Conservation (phyloP, 805 yeast species). For the Saturnispora halmiae region DNA sequence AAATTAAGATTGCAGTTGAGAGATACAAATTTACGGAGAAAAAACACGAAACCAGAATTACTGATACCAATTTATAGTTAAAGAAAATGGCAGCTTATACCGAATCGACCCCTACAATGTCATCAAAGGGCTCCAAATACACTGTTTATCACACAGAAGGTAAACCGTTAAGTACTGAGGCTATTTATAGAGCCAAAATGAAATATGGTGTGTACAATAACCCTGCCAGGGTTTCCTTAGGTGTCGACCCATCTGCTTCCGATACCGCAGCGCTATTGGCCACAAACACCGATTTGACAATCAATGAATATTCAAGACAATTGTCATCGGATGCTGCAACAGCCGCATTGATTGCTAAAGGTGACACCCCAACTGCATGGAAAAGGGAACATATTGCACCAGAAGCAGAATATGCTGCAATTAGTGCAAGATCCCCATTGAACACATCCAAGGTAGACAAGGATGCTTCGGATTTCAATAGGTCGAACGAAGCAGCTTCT, state of each 20-base stretch:
- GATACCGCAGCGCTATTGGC: conserved; percentile 75
- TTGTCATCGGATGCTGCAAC: conserved; percentile 56
- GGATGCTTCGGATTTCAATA: conserved; percentile 29
- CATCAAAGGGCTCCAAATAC: conserved; percentile 25
- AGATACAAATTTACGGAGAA: too few species aligned
- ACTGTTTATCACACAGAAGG: conserved; percentile 61
- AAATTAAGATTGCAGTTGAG: too few species aligned
- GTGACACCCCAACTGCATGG: conserved; percentile 41
- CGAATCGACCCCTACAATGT: conserved; percentile 23
- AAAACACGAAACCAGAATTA: not conserved
- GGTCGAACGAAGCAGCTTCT: conserved; percentile 32
- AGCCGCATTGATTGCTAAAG: conserved; percentile 47
- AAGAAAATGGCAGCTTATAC: conserved; percentile 22
- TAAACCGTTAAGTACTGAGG: conserved; percentile 64
- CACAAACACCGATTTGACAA: conserved; percentile 52
- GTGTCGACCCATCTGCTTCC: conserved; percentile 61
- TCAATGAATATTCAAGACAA: conserved; percentile 55
- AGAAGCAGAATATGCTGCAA: conserved; percentile 39
- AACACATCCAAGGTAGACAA: conserved; percentile 20
- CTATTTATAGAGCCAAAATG: conserved; percentile 63
- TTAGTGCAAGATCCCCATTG: conserved; percentile 27
- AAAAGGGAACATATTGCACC: conserved; percentile 37
- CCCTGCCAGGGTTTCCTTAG: conserved; percentile 44
- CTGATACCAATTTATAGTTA: not conserved
- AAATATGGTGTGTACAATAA: conserved; percentile 55